Evolutionary conservation across 768 basidiomycete species (phyloP).

Genomic region (Hortiboletus flavorubellus): DNA sequence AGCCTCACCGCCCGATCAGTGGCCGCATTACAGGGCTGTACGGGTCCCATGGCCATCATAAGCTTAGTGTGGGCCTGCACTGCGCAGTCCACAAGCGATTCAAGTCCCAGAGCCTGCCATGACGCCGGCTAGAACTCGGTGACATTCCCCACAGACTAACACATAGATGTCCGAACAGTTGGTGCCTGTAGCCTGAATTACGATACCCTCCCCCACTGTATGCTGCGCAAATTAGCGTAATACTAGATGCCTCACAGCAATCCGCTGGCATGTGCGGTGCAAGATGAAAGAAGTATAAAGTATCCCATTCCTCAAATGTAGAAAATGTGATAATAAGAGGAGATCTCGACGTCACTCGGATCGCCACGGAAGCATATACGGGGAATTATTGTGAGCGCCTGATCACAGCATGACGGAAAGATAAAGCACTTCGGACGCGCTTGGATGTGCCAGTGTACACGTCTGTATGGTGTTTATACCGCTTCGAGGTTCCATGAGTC

Average conservation of each 20-base stretch:
- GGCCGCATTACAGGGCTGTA: not conserved
- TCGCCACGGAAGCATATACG: not conserved
- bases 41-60: no score
- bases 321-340: not conserved
- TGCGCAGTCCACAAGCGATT: not conserved
- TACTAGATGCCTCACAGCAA: not conserved
- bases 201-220: not conserved
- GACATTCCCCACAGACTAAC: not conserved
- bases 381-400: not conserved
- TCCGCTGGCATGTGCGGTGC: not conserved
- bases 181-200: no score
- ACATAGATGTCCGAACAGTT: not conserved
- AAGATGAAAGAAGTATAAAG: not conserved
- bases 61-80: not conserved
- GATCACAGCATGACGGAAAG: not conserved
- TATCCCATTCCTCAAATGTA: not conserved
- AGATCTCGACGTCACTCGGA: conserved; percentile 6
- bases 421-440: not conserved
- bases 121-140: not conserved
- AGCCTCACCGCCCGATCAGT: no score
- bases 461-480: not conserved
- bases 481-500: not conserved
- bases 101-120: no score
- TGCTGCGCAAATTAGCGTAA: not conserved
- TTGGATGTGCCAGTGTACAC: not conserved